A percentile compares a stretch with the other conserved stretches of the same genome.
Conservation (phyloP, 73 alveolate species). For the Tetrahymena elliotti region DNA sequence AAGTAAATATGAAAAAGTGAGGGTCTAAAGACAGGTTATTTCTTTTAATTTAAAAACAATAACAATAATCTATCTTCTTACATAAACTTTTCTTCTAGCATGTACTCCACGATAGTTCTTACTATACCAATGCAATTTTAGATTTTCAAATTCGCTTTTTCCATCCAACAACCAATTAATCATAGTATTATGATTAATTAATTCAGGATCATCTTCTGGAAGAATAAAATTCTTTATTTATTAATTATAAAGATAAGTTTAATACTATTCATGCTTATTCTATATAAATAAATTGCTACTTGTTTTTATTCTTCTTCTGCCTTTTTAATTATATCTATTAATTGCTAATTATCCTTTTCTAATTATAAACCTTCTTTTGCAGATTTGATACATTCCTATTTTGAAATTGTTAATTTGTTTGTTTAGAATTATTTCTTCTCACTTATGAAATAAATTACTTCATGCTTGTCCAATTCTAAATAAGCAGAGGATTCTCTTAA, state of each 20-base stretch:
- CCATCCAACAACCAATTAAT: conserved; percentile 65
- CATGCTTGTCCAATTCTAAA: conserved; percentile 41
- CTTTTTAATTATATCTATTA: background rate
- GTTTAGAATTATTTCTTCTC: background rate
- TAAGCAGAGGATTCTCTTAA: conserved; percentile 60
- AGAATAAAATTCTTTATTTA: conserved; percentile 28
- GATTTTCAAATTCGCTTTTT: conserved; percentile 58
- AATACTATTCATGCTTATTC: background rate
- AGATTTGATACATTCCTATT: background rate
- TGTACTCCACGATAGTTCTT: conserved; percentile 89
- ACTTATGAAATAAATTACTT: conserved; percentile 13
- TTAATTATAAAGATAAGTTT: background rate
- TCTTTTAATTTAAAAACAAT: too few species aligned
- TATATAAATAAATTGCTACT: background rate
- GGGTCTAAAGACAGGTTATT: too few species aligned
- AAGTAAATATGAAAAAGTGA: background rate
- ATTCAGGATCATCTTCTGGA: conserved; percentile 56
- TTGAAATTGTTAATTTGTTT: background rate
- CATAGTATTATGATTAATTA: conserved; percentile 36
- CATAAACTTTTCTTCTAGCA: conserved; percentile 62
- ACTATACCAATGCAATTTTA: conserved; percentile 67
- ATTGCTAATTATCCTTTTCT: background rate
- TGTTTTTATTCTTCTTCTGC: background rate
- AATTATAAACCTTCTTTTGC: background rate
- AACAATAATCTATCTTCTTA: background rate